These are phyloP conservation scores for Puccinia hordei DNA, from an alignment of 1,284 basidiomycete species.

Conservation along the genomic window DNA sequence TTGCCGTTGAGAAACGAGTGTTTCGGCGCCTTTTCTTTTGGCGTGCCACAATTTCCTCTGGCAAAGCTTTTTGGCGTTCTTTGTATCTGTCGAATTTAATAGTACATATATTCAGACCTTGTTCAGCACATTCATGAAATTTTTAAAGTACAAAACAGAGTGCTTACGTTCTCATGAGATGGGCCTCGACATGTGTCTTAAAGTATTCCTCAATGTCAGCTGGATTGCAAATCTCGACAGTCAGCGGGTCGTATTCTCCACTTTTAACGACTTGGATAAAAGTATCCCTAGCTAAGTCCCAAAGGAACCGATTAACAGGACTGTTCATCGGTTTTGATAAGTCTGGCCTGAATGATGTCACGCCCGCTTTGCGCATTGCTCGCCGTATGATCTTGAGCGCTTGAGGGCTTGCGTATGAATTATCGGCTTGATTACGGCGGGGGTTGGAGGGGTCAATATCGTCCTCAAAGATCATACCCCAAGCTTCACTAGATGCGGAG, in stretches of 20 bases:
- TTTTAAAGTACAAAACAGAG: background rate
- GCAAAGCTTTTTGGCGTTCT: background rate
- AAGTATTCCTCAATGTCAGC: background rate
- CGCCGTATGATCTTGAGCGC: too few relatives aligned
- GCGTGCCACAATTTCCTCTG: background rate
- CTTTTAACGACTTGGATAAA: constrained; percentile 15
- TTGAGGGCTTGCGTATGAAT: too few relatives aligned
- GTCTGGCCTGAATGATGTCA: constrained; percentile 21
- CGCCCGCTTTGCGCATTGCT: background rate
- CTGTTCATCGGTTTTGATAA: background rate
- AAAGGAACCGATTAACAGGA: constrained; percentile 14
- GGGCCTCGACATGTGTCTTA: background rate
- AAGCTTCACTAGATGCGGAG: too few relatives aligned
- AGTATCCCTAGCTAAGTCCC: constrained; percentile 6
- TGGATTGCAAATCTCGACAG: background rate
- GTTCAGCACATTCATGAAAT: too few relatives aligned
- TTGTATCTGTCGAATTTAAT: background rate
- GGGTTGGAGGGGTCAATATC: too few relatives aligned
- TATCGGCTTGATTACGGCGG: too few relatives aligned
- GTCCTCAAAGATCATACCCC: too few relatives aligned
- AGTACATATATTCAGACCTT: background rate
- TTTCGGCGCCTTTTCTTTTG: background rate
- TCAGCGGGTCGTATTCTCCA: constrained; percentile 15
- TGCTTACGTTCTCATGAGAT: background rate
- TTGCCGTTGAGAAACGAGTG: background rate